Base-by-base conservation (phyloP, 129 eudicot species). In the Pseudognaphalium luteoalbum region DNA sequence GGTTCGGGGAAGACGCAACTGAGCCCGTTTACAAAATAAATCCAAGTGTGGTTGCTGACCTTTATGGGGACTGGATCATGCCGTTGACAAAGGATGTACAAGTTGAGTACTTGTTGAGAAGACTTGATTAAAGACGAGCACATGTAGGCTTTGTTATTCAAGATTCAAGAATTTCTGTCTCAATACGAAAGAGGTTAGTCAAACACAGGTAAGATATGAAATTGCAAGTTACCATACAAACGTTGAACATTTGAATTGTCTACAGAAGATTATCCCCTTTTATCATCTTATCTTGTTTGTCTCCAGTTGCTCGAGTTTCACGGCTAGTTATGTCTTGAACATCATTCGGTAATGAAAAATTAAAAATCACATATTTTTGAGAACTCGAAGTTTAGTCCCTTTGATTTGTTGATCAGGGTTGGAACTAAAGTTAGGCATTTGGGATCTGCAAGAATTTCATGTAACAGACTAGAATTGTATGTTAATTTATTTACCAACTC, bases 61-160 rank as follows among this genome's bases (percentile, higher is more conserved):
- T 91, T 11, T 88, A 91, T 69, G 90, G 86, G 73, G 88, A 75
- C 12, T 91, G 97, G 97, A 91, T 91, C 72, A 91, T 91, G 97
- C 97, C 96, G 14, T 67, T 91, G 52, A 91, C 97, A 0, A 91
- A 91, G 75, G 86, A 83, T 76, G 97, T 91, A 41, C 96, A 91
- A 71, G 90, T 89, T 57, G 82, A 85, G 79, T 91, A 91, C 80
- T 66, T 91, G 51, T 74, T 87, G 83, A 89, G 52, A 37, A 67
- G 71, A 39, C 71, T 67, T 9, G 54, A 67, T 35, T 67, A 17
- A 66, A 37, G 6, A 66, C 50, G 0, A 34, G 29, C 10, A 5
- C 19, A 14, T 30, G 69, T 32, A 30, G 37, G 69, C 68, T 63
- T 63, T 28, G n/a, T 12, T 63, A 63, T 32, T 37, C n/a, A 50